Conservation (phyloP, 1,284 basidiomycete species). For the Ceratobasidium sp. region DNA sequence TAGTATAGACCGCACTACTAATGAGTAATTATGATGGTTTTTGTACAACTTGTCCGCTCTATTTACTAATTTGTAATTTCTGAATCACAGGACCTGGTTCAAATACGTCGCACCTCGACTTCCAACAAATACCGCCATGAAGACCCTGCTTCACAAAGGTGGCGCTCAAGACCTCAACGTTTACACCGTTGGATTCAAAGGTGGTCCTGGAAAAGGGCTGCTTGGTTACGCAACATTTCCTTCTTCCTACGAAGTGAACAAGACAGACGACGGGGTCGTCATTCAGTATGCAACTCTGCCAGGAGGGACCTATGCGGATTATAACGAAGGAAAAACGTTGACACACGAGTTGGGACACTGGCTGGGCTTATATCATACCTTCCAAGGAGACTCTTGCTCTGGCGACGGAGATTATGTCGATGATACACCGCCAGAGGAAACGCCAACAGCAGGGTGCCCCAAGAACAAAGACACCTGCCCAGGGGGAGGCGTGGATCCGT, state of each 20-base stretch:
- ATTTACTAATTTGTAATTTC: too few species aligned
- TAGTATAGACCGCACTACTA: constrained; percentile 44
- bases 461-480: constrained; percentile 41
- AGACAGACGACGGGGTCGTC: constrained; percentile 45
- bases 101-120: constrained; percentile 41
- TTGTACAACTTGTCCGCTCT: not conserved
- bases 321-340: constrained; percentile 47
- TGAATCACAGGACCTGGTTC: constrained; percentile 42
- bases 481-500: constrained; percentile 37
- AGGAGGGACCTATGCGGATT: constrained; percentile 44
- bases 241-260: constrained; percentile 30
- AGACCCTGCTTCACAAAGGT: constrained; percentile 44
- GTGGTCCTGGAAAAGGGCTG: constrained; percentile 35
- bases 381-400: constrained; percentile 47
- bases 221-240: constrained; percentile 46
- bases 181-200: constrained; percentile 44
- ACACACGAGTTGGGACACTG: constrained; percentile 48
- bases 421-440: constrained; percentile 45
- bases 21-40: constrained; percentile 29
- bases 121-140: constrained; percentile 44
- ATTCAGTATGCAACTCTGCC: constrained; percentile 45
- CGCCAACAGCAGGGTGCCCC: constrained; percentile 40
- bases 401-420: constrained; percentile 45
- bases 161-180: constrained; percentile 45
- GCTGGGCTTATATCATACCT: constrained; percentile 48